Evolutionary conservation across 768 basidiomycete species (phyloP), one percentile per base, ranked within the genome.

Genomic region (Tylopilus balloui): DNA sequence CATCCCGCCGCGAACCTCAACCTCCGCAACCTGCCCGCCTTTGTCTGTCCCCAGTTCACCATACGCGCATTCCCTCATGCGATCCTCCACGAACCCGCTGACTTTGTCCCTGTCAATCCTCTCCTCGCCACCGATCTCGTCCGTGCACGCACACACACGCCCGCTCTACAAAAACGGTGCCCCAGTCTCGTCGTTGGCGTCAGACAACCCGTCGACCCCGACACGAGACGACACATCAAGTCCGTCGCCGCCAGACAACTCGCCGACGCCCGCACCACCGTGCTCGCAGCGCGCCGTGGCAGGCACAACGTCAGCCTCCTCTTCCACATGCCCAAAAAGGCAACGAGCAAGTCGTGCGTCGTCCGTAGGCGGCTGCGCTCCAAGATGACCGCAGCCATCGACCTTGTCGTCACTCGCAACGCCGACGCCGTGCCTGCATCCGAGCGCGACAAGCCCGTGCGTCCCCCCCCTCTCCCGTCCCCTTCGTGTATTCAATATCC

Each of bases 21-120:
- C 23, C 27, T 55, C 5, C 53, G 57, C 15, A 39, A 35, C 24
- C 6, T 65, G 7, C 63, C 64, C 14, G 19, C 29, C 28, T 56
- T 58, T 12, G 45, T 38, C 15, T 62, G 55, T 10, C 54, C 61
- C 5, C 56, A 46, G 0, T 65, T 65, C 42, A 41, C 54, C 17
- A 34, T 64, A 11, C 60, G 61, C 31, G 63, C 61, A 11, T 47
- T 64, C 4, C 63, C 63, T 6, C 50, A 62, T 12, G 49, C 56
- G 15, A 21, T 60, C n/a, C 55, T 65, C 9, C 44, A 49, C 1
- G 28, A 47, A 11, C 53, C 54, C 10, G 11, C 13, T 32, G 45
- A 58, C 3, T 53, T 50, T 32, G 52, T 58, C 24, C 64, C 61
- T 10, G 24, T 59, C 0, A 54, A 52, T 6, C 64, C 62, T 15